Conservation (phyloP, 108 stramenopile species). For the Fragilaria crotonensis region DNA sequence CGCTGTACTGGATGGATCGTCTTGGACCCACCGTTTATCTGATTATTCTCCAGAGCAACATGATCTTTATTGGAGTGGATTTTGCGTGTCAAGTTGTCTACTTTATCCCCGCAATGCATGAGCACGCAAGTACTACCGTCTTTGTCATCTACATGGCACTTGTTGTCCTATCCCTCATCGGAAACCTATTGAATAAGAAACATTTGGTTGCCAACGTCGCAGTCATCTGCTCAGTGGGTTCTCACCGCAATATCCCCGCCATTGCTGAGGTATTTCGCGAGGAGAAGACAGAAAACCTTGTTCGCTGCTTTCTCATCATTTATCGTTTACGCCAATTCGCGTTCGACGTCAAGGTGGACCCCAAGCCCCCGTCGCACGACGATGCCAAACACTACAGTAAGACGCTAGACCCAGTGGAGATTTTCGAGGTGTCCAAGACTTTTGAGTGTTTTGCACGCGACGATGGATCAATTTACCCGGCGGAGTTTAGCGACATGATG, state of each 20-base stretch:
- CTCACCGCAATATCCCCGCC: slow-evolving; percentile 13
- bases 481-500: slow-evolving; percentile 25
- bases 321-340: slow-evolving; percentile 19
- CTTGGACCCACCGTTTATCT: slow-evolving; percentile 18
- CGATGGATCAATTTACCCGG: slow-evolving; percentile 19
- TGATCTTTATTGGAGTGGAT: slow-evolving; percentile 21
- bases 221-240: slow-evolving; percentile 13
- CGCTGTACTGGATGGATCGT: slow-evolving; percentile 22
- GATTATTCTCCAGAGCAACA: slow-evolving; percentile 17
- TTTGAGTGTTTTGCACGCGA: slow-evolving; percentile 41
- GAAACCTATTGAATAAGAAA: slow-evolving; percentile 9
- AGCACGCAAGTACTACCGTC: background rate
- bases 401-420: slow-evolving; percentile 9
- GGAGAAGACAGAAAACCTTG: slow-evolving; percentile 27
- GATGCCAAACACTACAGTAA: background rate
- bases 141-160: background rate
- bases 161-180: slow-evolving; percentile 10
- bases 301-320: slow-evolving; percentile 31
- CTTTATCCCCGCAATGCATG: slow-evolving; percentile 11
- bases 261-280: slow-evolving; percentile 32
- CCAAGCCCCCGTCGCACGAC: no score
- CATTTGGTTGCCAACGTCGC: slow-evolving; percentile 15
- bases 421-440: slow-evolving; percentile 11
- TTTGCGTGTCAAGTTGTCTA: slow-evolving; percentile 6
- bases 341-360: background rate